A percentile compares a stretch with the other conserved stretches of the same genome.
Conservation (phyloP, 331 rosid genomes). For the Quercus lobata region DNA sequence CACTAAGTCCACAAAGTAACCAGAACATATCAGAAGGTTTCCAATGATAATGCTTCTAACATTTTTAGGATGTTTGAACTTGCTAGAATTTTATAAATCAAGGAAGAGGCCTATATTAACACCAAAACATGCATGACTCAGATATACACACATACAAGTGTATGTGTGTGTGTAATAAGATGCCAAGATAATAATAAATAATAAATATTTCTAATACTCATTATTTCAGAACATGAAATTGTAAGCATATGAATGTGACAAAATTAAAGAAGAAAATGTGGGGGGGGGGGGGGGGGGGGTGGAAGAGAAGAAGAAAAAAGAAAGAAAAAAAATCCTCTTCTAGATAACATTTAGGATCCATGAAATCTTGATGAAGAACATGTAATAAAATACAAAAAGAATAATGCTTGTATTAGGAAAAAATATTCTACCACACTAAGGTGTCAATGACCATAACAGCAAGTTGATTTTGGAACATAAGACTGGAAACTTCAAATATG, state of each 20-base stretch:
- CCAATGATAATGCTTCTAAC: not conserved
- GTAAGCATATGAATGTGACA: not conserved
- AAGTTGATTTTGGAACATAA: not conserved
- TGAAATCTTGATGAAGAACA: not conserved
- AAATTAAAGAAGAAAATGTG: not conserved
- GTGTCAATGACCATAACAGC: not conserved
- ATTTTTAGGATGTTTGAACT: not conserved
- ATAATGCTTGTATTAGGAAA: not conserved
- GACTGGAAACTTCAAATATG: not conserved
- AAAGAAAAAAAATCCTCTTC: not conserved
- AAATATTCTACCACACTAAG: not conserved
- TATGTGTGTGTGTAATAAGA: too few relatives aligned
- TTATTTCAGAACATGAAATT: not conserved
- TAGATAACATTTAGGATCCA: not conserved
- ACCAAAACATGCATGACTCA: not conserved
- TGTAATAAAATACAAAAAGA: not conserved
- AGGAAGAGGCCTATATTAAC: not conserved
- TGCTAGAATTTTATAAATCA: not conserved
- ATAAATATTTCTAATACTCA: not conserved
- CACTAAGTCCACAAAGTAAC: not conserved
- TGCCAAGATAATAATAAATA: not conserved
- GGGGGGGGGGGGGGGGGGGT: too few relatives aligned
- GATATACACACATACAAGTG: not conserved
- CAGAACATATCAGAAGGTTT: not conserved
- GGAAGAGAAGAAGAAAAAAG: too few relatives aligned